These are phyloP conservation scores for Fusarium oligoseptatum DNA, from an alignment of 2,329 filamentous ascomycete genomes.

Conservation along the genomic window DNA sequence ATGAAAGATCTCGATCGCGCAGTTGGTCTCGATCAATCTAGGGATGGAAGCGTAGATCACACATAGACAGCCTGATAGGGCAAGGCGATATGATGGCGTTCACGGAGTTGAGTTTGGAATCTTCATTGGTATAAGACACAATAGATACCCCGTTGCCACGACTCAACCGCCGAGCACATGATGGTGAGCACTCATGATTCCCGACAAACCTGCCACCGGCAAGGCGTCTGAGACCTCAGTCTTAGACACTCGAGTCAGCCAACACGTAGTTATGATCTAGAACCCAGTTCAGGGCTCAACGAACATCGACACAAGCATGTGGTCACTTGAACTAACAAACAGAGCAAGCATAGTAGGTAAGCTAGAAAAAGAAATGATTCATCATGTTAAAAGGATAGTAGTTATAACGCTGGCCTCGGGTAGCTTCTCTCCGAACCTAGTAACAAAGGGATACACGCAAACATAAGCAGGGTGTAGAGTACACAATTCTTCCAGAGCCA, in stretches of 20 bases:
- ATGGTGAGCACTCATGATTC: not conserved
- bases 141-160: slow-evolving; percentile 44
- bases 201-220: not conserved
- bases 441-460: slow-evolving; percentile 14
- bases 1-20: not conserved
- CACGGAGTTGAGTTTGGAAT: slow-evolving; percentile 21
- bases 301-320: not conserved
- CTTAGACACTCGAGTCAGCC: not conserved
- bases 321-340: not conserved
- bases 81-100: slow-evolving; percentile 34
- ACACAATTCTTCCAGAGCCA: slow-evolving; percentile 32
- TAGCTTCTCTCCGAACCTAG: slow-evolving; percentile 23
- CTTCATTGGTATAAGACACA: slow-evolving; percentile 26
- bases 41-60: not conserved
- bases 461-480: slow-evolving; percentile 6
- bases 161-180: slow-evolving; percentile 1
- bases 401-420: slow-evolving; percentile 33
- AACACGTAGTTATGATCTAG: not conserved
- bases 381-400: slow-evolving; percentile 27
- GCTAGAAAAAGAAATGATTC: slow-evolving; percentile 1
- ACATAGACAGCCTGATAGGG: slow-evolving; percentile 13
- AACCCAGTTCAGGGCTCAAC: not conserved
- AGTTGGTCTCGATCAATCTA: not conserved
- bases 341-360: not conserved
- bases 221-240: not conserved